Percentiles rank a stretch among this genome's conserved stretches.
Evolutionary conservation across 495 filamentous ascomycete genomes (phyloP).

Genomic region (Talaromyces liani): DNA sequence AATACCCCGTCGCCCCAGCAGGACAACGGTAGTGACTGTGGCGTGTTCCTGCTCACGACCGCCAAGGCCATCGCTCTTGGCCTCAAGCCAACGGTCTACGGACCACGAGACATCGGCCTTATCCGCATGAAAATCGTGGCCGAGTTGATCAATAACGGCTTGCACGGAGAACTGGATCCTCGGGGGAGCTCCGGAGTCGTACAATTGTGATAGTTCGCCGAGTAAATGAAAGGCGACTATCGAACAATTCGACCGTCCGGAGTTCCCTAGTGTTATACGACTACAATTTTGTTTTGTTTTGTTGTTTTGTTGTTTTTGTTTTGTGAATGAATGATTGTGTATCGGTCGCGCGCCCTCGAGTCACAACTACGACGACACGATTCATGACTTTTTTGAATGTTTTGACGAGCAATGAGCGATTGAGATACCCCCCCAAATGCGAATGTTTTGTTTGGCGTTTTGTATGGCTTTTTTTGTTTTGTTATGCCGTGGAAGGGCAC

Average conservation of each 20-base stretch:
- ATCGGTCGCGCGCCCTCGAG: background rate
- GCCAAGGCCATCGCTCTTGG: slow-evolving; percentile 61
- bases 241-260: background rate
- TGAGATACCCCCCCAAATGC: background rate
- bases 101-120: slow-evolving; percentile 44
- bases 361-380: background rate
- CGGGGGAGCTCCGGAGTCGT: slow-evolving; percentile 3
- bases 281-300: background rate
- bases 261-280: background rate
- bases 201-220: background rate
- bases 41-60: slow-evolving; percentile 70
- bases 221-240: background rate
- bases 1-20: slow-evolving; percentile 47
- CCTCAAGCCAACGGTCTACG: slow-evolving; percentile 53
- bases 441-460: background rate
- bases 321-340: background rate
- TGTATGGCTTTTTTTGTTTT: background rate
- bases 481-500: background rate
- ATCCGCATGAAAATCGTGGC: slow-evolving; percentile 61
- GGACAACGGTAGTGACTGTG: slow-evolving; percentile 69
- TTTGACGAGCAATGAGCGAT: background rate
- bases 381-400: background rate
- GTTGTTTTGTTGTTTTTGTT: background rate
- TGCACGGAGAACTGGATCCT: slow-evolving; percentile 39
- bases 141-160: slow-evolving; percentile 60